phyloP scores from a whole-genome alignment of 441 rosid species.

The Populus hybrid region DNA sequence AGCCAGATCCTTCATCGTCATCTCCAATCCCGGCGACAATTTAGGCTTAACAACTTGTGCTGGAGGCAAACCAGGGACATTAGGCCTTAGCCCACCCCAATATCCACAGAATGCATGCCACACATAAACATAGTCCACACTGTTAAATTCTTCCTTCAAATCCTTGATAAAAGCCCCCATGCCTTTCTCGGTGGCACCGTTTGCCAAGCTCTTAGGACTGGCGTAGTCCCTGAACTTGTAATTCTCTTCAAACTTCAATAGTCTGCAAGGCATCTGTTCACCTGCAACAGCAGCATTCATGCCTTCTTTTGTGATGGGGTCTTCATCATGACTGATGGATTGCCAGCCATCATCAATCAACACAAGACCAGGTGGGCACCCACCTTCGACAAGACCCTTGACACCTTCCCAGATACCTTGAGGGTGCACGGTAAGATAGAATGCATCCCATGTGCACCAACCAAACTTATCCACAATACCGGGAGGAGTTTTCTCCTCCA shows the following conservation, averaged over 20 bases:
- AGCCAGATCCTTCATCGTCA: constrained; percentile 82
- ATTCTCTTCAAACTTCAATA: constrained; percentile 74
- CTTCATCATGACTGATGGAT: constrained; percentile 58
- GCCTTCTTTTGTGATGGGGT: constrained; percentile 71
- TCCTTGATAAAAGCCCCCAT: constrained; percentile 78
- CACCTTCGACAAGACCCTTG: constrained; percentile 67
- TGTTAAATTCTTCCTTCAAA: constrained; percentile 71
- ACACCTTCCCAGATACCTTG: constrained; percentile 75
- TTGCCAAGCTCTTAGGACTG: constrained; percentile 28
- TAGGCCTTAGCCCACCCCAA: constrained; percentile 89
- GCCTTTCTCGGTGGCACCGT: constrained; percentile 34
- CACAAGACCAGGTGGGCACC: constrained; percentile 90
- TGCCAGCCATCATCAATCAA: constrained; percentile 97
- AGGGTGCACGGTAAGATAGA: constrained; percentile 75
- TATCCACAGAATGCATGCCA: constrained; percentile 96
- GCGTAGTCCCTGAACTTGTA: constrained; percentile 72
- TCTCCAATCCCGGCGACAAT: constrained; percentile 61
- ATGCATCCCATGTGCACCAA: constrained; percentile 98
- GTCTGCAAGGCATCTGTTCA: constrained; percentile 93
- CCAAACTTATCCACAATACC: constrained; percentile 88
- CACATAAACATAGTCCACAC: constrained; percentile 72
- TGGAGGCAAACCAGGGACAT: constrained; percentile 59
- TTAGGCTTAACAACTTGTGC: constrained; percentile 43
- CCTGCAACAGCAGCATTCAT: constrained; percentile 70
- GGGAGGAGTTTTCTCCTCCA: constrained; percentile 80